phyloP scores from a whole-genome alignment of 2,329 filamentous ascomycete genomes.

The Xylaria sp. region DNA sequence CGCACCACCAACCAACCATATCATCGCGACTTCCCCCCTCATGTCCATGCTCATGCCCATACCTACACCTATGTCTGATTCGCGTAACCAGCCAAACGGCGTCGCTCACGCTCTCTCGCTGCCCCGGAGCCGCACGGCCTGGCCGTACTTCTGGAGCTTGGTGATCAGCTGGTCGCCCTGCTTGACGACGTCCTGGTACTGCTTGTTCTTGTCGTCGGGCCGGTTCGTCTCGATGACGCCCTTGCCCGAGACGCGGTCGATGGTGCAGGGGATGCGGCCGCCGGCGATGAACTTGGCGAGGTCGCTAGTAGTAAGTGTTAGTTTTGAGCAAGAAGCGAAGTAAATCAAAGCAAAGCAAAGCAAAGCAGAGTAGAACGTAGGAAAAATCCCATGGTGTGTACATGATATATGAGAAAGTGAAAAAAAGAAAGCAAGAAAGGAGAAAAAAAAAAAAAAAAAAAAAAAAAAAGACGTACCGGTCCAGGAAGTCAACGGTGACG shows the following conservation, averaged over 20 bases:
- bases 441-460: background rate
- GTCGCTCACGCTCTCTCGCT: conserved; percentile 79
- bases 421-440: background rate
- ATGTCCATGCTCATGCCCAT: conserved; percentile 1
- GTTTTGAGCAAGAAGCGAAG: too few relatives aligned
- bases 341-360: too few relatives aligned
- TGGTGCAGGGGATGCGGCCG: conserved; percentile 92
- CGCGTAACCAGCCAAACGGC: background rate
- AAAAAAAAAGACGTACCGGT: conserved; percentile 65
- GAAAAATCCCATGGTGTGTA: too few relatives aligned
- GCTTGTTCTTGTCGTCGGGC: conserved; percentile 99
- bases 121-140: conserved; percentile 89
- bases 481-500: conserved; percentile 93
- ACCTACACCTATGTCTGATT: too few relatives aligned
- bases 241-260: conserved; percentile 94
- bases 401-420: too few relatives aligned
- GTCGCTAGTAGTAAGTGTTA: conserved; percentile 59
- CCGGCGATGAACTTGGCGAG: conserved; percentile 96
- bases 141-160: conserved; percentile 98
- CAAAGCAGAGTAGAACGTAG: too few relatives aligned
- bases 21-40: background rate
- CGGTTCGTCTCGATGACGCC: conserved; percentile 98
- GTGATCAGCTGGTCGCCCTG: conserved; percentile 98
- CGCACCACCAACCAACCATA: too few relatives aligned
- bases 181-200: conserved; percentile 97